These are phyloP conservation scores for Byssoonygena ceratinophila DNA, from an alignment of 2,329 filamentous ascomycete genomes.

Conservation along the genomic window DNA sequence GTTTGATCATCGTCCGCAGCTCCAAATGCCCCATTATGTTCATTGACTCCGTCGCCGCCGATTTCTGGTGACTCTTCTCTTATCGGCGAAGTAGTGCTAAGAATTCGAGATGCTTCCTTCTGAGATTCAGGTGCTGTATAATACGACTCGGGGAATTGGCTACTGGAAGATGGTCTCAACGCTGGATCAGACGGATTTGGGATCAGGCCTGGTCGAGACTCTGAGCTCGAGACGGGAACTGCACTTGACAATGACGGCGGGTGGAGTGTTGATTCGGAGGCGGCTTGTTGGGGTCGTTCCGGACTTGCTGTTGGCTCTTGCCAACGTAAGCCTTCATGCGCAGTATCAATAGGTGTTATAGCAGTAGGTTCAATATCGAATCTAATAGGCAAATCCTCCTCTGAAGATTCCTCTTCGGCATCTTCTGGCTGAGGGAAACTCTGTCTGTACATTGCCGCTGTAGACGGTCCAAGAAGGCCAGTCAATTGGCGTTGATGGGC, in stretches of 20 bases:
- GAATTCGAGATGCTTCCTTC: neutral
- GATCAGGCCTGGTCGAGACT: neutral
- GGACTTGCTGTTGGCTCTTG: neutral
- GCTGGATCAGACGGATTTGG: neutral
- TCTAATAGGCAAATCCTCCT: conserved; percentile 9
- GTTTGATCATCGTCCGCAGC: neutral
- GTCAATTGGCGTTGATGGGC: conserved; percentile 29
- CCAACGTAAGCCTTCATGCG: neutral
- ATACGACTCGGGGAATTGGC: conserved; percentile 10
- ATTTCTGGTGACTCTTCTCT: neutral
- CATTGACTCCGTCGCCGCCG: neutral
- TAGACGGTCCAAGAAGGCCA: conserved; percentile 24
- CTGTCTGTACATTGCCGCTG: conserved; percentile 19
- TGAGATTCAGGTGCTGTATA: conserved; percentile 11
- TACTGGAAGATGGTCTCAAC: conserved; percentile 11
- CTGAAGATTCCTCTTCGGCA: conserved; percentile 20
- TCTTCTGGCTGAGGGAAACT: conserved; percentile 30
- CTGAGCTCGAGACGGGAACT: neutral
- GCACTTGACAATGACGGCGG: neutral
- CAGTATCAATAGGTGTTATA: conserved; percentile 14
- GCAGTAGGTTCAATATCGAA: neutral
- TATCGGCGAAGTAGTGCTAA: neutral
- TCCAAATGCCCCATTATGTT: neutral
- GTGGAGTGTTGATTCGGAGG: neutral
- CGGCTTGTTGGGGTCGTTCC: neutral